phyloP scores from a whole-genome alignment of 495 filamentous ascomycete species.

The Penicillium argentinense region DNA sequence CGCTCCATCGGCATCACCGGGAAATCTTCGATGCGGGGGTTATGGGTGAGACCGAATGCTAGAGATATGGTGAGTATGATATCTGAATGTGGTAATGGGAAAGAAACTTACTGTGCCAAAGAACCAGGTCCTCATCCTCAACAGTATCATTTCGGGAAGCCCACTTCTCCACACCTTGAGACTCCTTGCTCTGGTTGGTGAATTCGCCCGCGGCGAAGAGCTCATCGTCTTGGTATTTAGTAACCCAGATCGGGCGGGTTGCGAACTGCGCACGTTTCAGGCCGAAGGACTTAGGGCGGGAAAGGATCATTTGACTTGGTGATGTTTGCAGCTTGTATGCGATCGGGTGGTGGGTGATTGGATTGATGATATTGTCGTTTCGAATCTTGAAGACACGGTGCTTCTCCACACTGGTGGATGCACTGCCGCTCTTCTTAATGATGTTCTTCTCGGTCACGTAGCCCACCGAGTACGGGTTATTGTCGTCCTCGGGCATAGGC shows the following conservation, averaged over 20 bases:
- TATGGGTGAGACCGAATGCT: conserved; percentile 63
- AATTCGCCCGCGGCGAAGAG: conserved; percentile 81
- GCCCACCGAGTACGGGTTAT: conserved; percentile 75
- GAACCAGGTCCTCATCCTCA: conserved; percentile 47
- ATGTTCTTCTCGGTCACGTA: conserved; percentile 66
- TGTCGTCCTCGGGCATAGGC: conserved; percentile 65
- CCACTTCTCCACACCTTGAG: conserved; percentile 44
- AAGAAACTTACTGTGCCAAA: conserved; percentile 45
- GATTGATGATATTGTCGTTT: conserved; percentile 65
- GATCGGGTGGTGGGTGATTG: conserved; percentile 72
- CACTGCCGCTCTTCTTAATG: conserved; percentile 60
- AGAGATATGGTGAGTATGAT: conserved; percentile 4
- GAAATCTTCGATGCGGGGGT: conserved; percentile 61
- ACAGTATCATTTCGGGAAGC: conserved; percentile 46
- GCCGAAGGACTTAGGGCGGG: conserved; percentile 68
- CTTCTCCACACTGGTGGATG: conserved; percentile 57
- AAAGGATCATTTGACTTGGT: conserved; percentile 76
- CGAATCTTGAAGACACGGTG: conserved; percentile 84
- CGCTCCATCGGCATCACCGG: conserved; percentile 62
- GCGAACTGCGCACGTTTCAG: conserved; percentile 77
- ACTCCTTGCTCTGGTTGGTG: conserved; percentile 78
- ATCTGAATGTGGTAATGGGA: not conserved
- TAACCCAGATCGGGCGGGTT: conserved; percentile 80
- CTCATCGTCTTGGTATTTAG: conserved; percentile 75
- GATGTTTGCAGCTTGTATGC: conserved; percentile 76